Evolutionary conservation across 164 flowering plant genomes (phyloP).

Genomic region (Magnolia changhungtana): DNA sequence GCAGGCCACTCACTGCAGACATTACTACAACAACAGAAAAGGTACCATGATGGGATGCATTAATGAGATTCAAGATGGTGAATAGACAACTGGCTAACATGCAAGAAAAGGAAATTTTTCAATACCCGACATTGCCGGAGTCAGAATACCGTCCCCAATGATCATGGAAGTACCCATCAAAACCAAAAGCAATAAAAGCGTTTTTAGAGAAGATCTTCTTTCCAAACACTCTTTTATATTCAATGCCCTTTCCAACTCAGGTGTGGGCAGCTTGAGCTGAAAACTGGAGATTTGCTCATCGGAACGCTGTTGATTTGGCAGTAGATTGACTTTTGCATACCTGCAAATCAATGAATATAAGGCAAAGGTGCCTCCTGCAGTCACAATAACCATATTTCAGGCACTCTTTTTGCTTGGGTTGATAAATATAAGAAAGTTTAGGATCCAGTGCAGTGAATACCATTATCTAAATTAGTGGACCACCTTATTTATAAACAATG

Average conservation of each 20-base stretch:
- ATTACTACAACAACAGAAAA: constrained; percentile 52
- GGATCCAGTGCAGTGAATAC: background rate
- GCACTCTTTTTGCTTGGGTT: background rate
- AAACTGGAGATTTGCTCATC: constrained; percentile 94
- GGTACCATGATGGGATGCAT: constrained; percentile 3
- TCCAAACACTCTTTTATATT: constrained; percentile 75
- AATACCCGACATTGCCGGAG: constrained; percentile 98
- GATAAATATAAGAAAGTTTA: background rate
- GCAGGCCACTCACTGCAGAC: constrained; percentile 96
- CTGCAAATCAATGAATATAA: constrained; percentile 88
- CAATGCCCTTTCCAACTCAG: constrained; percentile 91
- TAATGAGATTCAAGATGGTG: background rate
- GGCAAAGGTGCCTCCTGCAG: constrained; percentile 97
- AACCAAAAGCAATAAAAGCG: constrained; percentile 73
- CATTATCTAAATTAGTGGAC: background rate
- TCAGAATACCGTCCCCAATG: constrained; percentile 96
- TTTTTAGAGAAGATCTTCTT: constrained; percentile 61
- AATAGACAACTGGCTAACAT: background rate
- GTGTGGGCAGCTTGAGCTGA: constrained; percentile 88
- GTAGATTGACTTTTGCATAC: constrained; percentile 88
- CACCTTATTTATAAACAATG: too few relatives aligned
- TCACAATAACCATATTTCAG: constrained; percentile 13
- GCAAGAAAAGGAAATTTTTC: background rate
- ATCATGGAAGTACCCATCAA: constrained; percentile 95
- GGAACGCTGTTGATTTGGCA: constrained; percentile 85